Conservation (phyloP, 345 rosid genomes). For the Kernera saxatilis region DNA sequence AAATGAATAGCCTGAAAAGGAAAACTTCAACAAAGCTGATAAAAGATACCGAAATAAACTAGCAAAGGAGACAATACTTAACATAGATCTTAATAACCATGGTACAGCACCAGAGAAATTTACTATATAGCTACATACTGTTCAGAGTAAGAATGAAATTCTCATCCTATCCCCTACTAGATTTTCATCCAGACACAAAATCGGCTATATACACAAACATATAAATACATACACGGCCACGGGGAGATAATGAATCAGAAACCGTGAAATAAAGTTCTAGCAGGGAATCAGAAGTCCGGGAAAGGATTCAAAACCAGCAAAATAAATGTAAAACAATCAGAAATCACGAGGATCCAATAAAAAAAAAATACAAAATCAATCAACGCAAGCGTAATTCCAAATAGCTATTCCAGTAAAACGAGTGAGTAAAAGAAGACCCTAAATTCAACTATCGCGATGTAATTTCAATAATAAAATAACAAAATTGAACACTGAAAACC, state of each 20-base stretch:
- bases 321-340: not conserved
- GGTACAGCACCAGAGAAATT: not conserved
- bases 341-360: not conserved
- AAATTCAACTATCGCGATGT: not conserved
- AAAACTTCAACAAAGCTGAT: not conserved
- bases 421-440: not conserved
- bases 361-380: not conserved
- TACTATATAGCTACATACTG: not conserved
- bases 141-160: not conserved
- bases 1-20: constrained; percentile 38
- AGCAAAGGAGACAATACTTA: not conserved
- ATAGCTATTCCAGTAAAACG: not conserved
- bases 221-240: not conserved
- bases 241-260: not conserved
- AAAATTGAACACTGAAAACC: constrained; percentile 19
- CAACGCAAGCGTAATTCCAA: not conserved
- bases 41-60: not conserved
- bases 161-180: not conserved
- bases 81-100: not conserved
- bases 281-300: not conserved
- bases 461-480: not conserved
- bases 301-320: not conserved
- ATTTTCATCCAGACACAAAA: not conserved
- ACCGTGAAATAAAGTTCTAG: not conserved
- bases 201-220: not conserved